phyloP scores from a whole-genome alignment of 345 rosid genomes.

The Carallia pectinifolia region DNA sequence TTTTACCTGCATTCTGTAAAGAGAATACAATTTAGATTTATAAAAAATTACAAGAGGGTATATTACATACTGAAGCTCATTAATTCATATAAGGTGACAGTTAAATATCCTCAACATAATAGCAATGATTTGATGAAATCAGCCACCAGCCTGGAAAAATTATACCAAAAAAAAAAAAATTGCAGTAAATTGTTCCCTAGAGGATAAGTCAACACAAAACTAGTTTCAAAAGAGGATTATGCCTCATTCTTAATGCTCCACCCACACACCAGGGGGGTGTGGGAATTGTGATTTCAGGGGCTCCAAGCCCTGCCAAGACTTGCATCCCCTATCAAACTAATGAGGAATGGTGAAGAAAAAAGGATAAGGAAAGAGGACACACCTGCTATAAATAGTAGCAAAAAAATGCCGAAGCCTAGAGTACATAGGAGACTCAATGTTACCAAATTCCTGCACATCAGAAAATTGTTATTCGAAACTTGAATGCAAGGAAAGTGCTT shows the following conservation, averaged over 20 bases:
- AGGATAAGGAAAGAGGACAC: constrained; percentile 2
- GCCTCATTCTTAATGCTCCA: too few species aligned
- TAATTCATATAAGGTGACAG: too few species aligned
- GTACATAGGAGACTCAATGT: constrained; percentile 82
- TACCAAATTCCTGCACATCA: constrained; percentile 77
- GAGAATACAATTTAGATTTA: background rate
- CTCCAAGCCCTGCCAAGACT: too few species aligned
- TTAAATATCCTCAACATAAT: too few species aligned
- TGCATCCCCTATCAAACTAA: background rate
- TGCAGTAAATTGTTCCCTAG: too few species aligned
- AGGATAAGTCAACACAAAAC: too few species aligned
- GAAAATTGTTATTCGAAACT: constrained; percentile 4
- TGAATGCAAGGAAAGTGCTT: background rate
- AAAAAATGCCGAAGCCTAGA: constrained; percentile 75
- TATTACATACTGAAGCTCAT: background rate
- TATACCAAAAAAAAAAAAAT: too few species aligned
- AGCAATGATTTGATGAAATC: too few species aligned
- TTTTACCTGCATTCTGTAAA: constrained; percentile 82
- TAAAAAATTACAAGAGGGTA: background rate
- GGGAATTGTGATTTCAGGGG: too few species aligned
- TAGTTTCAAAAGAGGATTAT: too few species aligned
- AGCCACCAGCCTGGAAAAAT: too few species aligned
- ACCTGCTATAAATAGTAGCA: constrained; percentile 73
- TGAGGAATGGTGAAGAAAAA: background rate
- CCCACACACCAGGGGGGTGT: too few species aligned